Evolutionary conservation across 768 basidiomycete species (phyloP), one percentile per base, ranked within the genome.

Genomic region (Phaffia tasmanica): DNA sequence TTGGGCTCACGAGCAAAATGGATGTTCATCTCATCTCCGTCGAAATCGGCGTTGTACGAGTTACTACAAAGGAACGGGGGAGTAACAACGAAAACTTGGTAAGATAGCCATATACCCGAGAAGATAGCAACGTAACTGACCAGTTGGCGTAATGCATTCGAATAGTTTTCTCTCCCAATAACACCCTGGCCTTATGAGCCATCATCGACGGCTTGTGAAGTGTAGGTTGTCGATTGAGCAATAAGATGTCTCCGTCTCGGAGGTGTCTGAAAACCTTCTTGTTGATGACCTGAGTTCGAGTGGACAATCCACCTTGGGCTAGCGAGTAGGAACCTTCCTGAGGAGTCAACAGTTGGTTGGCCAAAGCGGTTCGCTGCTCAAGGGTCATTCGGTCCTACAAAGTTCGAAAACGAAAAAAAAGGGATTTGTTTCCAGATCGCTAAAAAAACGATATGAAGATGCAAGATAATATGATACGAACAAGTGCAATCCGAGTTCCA

Each of bases 101-200:
- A 2, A 61, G 59, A 9, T 8, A 30, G 19, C 15, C 23, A 19
- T n/a, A 63, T 23, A 62, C 21, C 14, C 27, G 49, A 23, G 47
- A 55, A 1, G 11, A 49, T 3, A 23, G 19, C 15, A 29, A 14
- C 23, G 21, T 65, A 18, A 65, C 72, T 55, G 67, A 94, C 92
- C 94, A 99, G 74, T 99, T 99, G 29, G 95, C 94, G 74, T 99
- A 99, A 79, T 99, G 95, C 93, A 99, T 93, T 18, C 95, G 84
- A 75, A 99, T 98, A 0, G 95, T 98, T 80, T 97, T 99, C 78
- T 99, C 95, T 29, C 94, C 95, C 69, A 85, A 83, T 69, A 99
- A 76, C 23, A 98, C 87, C 65, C 86, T 86, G 19, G 94, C 94
- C 71, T 84, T 87, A 75, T 99, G 95, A 9, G 86, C 86, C 95